phyloP scores from a whole-genome alignment of 2,329 filamentous ascomycete species.

The Xylariaceae sp. region DNA sequence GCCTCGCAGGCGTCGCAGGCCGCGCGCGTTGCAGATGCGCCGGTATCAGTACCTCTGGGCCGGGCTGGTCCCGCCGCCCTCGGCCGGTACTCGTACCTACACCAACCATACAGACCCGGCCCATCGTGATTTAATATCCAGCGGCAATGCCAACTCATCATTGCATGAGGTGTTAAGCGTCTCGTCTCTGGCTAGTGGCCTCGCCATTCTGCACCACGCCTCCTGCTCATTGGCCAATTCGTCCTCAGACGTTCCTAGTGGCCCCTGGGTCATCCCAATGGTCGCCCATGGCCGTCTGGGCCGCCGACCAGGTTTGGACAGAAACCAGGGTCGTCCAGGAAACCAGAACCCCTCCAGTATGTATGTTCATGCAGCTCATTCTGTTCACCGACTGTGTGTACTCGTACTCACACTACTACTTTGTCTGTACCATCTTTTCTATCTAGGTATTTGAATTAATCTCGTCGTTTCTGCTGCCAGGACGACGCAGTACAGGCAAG shows the following conservation, averaged over 20 bases:
- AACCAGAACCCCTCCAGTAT: slow-evolving; percentile 24
- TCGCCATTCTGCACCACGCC: slow-evolving; percentile 31
- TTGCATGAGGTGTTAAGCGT: slow-evolving; percentile 56
- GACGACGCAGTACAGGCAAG: neutral
- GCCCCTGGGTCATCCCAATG: slow-evolving; percentile 32
- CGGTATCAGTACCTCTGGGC: slow-evolving; percentile 29
- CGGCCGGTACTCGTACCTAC: slow-evolving; percentile 29
- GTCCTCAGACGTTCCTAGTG: slow-evolving; percentile 27
- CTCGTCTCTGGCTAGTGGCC: slow-evolving; percentile 40
- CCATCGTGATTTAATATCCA: slow-evolving; percentile 53
- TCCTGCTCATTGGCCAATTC: slow-evolving; percentile 27
- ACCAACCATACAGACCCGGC: slow-evolving; percentile 30
- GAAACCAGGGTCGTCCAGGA: slow-evolving; percentile 23
- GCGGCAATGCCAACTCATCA: slow-evolving; percentile 71
- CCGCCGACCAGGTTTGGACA: slow-evolving; percentile 21
- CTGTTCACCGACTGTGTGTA: slow-evolving; percentile 39
- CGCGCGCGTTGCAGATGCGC: slow-evolving; percentile 19
- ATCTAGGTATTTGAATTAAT: neutral
- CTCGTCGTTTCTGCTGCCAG: neutral
- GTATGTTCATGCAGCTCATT: slow-evolving; percentile 43
- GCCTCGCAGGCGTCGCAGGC: slow-evolving; percentile 12
- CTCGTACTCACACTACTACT: neutral
- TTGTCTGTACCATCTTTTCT: neutral
- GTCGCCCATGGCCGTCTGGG: slow-evolving; percentile 27
- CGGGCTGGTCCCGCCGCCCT: slow-evolving; percentile 18